A percentile compares a stretch with the other conserved stretches of the same genome.
These are phyloP conservation scores for Aureobasidium sp. DNA, from an alignment of 2,329 filamentous ascomycete species.

Conservation along the genomic window DNA sequence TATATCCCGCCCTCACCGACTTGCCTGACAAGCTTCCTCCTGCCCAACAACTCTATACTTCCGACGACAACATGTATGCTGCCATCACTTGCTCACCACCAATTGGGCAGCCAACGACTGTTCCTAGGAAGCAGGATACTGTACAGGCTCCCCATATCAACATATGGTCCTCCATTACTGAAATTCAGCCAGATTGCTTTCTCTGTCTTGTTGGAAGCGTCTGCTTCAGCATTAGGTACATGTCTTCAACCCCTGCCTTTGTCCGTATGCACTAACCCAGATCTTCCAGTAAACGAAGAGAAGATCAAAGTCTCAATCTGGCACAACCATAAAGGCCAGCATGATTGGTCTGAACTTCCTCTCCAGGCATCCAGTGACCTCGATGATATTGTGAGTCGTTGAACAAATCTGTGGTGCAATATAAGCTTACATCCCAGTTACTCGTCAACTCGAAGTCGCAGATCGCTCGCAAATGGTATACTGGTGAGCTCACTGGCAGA, in stretches of 20 bases:
- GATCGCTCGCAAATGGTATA: slow-evolving; percentile 47
- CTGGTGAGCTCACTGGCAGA: slow-evolving; percentile 38
- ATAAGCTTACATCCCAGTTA: slow-evolving; percentile 4
- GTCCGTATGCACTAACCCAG: not conserved
- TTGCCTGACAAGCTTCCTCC: slow-evolving; percentile 30
- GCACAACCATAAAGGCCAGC: slow-evolving; percentile 55
- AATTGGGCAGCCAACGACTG: slow-evolving; percentile 64
- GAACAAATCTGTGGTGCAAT: slow-evolving; percentile 12
- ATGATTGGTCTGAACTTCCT: slow-evolving; percentile 52
- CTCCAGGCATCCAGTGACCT: slow-evolving; percentile 40
- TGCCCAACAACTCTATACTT: slow-evolving; percentile 17
- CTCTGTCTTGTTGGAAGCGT: slow-evolving; percentile 63
- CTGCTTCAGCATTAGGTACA: slow-evolving; percentile 30
- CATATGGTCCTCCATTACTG: not conserved
- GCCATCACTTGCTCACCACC: slow-evolving; percentile 60
- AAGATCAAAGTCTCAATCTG: slow-evolving; percentile 70
- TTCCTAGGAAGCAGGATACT: slow-evolving; percentile 37
- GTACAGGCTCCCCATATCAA: slow-evolving; percentile 21
- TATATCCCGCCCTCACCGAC: slow-evolving; percentile 28
- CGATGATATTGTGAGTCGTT: slow-evolving; percentile 22
- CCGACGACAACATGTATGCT: slow-evolving; percentile 39
- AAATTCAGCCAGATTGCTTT: slow-evolving; percentile 46
- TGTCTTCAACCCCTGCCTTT: not conserved
- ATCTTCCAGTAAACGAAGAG: slow-evolving; percentile 35
- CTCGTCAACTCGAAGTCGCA: slow-evolving; percentile 12